Percentiles rank a stretch among this genome's conserved stretches.
Conservation (phyloP, 1,139 yeast species). For the Nakaseomyces delphensis region DNA sequence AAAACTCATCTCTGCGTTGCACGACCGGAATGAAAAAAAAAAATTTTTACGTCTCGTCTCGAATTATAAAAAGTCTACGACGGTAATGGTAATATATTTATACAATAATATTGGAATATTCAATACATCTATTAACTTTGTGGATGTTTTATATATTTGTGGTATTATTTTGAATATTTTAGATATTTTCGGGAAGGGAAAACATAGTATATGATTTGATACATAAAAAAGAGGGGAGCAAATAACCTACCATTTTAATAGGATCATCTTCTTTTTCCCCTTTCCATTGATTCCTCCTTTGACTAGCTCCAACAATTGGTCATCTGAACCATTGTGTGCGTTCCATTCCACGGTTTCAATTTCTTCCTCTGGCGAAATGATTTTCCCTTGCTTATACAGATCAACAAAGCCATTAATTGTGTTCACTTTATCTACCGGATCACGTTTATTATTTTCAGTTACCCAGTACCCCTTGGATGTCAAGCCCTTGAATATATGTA, state of each 20-base stretch:
- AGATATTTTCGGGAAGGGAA: too few species aligned
- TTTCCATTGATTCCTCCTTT: constrained; percentile 43
- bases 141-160: too few species aligned
- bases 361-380: constrained; percentile 40
- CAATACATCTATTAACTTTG: too few species aligned
- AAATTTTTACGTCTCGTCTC: neutral
- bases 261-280: constrained; percentile 37
- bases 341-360: constrained; percentile 49
- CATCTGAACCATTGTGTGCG: constrained; percentile 36
- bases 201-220: too few species aligned
- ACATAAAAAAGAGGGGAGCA: too few species aligned
- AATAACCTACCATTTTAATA: constrained; percentile 28
- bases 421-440: constrained; percentile 52
- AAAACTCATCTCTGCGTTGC: neutral
- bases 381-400: constrained; percentile 56
- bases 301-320: constrained; percentile 44
- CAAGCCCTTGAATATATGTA: constrained; percentile 81
- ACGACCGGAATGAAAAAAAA: constrained; percentile 2
- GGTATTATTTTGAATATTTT: too few species aligned
- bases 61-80: neutral
- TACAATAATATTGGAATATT: too few species aligned
- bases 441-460: constrained; percentile 60
- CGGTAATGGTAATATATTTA: too few species aligned
- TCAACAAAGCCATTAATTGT: constrained; percentile 55
- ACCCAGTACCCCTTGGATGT: constrained; percentile 92